Evolutionary conservation across 2,329 filamentous ascomycete genomes (phyloP).

Genomic region (Calonectria ilicicola): DNA sequence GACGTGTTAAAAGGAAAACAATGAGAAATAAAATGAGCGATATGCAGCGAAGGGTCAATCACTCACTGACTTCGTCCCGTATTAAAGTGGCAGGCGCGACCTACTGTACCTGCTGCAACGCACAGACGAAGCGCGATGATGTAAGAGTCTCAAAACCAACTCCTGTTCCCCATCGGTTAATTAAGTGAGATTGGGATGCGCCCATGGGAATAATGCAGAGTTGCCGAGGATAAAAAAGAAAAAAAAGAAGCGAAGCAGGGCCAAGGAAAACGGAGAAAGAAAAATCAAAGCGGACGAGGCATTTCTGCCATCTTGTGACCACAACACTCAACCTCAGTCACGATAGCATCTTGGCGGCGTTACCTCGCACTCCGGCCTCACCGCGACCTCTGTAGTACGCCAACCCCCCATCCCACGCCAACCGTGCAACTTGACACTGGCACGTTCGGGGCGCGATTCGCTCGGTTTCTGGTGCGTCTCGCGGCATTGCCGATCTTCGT

Average conservation of each 20-base stretch:
- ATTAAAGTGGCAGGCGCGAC: slow-evolving; percentile 2
- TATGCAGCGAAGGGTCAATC: background rate
- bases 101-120: slow-evolving; percentile 2
- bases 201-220: background rate
- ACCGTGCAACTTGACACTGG: background rate
- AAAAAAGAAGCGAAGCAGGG: background rate
- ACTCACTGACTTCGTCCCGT: slow-evolving; percentile 2
- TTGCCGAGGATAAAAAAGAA: background rate
- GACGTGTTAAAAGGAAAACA: background rate
- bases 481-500: slow-evolving; percentile 10
- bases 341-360: background rate
- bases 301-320: background rate
- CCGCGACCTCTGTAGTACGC: background rate
- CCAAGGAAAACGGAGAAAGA: background rate
- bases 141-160: slow-evolving; percentile 1
- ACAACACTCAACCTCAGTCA: background rate
- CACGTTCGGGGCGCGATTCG: slow-evolving; percentile 6
- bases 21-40: background rate
- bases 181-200: background rate
- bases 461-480: slow-evolving; percentile 13
- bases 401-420: background rate
- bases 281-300: background rate
- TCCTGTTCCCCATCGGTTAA: slow-evolving; percentile 5
- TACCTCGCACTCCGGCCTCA: background rate
- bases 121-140: slow-evolving; percentile 5